Evolutionary conservation across 2,329 filamentous ascomycete species (phyloP), one percentile per base, ranked within the genome.

Genomic region (Fusarium anguioides): DNA sequence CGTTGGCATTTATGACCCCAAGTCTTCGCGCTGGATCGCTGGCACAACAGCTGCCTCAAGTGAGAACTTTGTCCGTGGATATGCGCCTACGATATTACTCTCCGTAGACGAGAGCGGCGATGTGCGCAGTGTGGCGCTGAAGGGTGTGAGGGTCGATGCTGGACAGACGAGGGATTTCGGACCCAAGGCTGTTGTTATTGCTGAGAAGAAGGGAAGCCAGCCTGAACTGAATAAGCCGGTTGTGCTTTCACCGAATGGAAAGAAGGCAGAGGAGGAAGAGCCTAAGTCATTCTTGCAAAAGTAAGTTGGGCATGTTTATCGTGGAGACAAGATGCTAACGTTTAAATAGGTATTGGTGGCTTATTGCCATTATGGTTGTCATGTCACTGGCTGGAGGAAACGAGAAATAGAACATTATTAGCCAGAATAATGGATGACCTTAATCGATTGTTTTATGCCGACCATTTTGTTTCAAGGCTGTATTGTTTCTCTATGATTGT

Each of bases 281-380:
- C 87, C 91, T 79, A 91, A 90, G 83, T 83, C 85, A 3, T 82
- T 91, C 64, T 75, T 91, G 56, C 88, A 91, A 77, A 91, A 89
- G 88, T 90, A 81, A 72, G 84, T 82, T 27, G 11, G 21, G 24
- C 20, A 8, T 10, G 21, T 7, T 7, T 14, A n/a, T 12, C 17
- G 27, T 17, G 44, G 24, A 39, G 24, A 31, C 17, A 12, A 29
- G 55, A 58, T 74, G 73, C 80, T 84, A 76, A 82, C 74, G 24
- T 24, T 55, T 44, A 24, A 54, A 49, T 68, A 89, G 87, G 76
- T 91, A 91, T 75, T 91, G 89, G 89, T 91, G 88, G 88, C 75
- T 88, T 69, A 77, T 89, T 76, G 83, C 79, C 20, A 81, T 87
- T 26, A 82, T 81, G 24, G 79, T 83, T 26, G 70, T 90, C 46